phyloP scores from a whole-genome alignment of 2,329 filamentous ascomycete species.

The Alternaria sp. region DNA sequence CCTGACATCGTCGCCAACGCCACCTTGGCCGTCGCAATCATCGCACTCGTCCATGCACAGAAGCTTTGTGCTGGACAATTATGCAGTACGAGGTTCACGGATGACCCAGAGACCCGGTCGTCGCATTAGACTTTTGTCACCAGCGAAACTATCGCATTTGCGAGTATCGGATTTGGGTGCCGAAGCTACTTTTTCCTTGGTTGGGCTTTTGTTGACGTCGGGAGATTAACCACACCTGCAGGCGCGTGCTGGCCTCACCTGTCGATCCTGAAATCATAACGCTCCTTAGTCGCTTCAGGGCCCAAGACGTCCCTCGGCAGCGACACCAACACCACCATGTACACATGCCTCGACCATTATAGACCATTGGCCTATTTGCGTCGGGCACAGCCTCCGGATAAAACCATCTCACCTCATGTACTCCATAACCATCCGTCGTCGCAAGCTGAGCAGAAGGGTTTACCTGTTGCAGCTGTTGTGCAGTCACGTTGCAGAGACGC shows the following conservation, averaged over 20 bases:
- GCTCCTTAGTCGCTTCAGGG: background rate
- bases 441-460: background rate
- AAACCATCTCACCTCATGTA: background rate
- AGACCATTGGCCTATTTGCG: background rate
- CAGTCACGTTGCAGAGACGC: conserved; percentile 4
- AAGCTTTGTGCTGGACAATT: background rate
- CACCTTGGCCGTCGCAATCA: background rate
- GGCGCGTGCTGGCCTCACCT: background rate
- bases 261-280: conserved; percentile 1
- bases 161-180: background rate
- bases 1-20: background rate
- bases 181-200: conserved; percentile 2
- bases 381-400: background rate
- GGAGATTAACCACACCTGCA: background rate
- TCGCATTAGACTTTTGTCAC: conserved; percentile 1
- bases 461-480: background rate
- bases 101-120: conserved; percentile 9
- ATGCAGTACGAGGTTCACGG: conserved; percentile 1
- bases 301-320: background rate
- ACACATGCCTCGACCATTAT: background rate
- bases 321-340: no score
- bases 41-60: background rate
- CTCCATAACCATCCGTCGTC: background rate
- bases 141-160: background rate
- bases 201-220: conserved; percentile 1